Evolutionary conservation across 2,329 filamentous ascomycete genomes (phyloP), one percentile per base, ranked within the genome.

Genomic region (Aureobasidium musti): DNA sequence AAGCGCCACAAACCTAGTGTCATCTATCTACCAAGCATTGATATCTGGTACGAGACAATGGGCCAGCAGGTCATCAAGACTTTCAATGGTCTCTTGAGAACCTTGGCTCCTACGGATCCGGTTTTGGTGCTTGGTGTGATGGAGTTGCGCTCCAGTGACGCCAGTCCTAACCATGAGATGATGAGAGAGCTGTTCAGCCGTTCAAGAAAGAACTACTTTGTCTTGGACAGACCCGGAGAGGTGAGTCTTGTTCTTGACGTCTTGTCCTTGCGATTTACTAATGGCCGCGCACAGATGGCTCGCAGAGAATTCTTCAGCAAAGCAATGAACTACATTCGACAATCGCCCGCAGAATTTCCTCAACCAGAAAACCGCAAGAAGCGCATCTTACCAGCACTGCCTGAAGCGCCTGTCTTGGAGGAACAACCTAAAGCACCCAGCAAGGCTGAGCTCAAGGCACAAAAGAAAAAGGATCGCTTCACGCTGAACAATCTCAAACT

Each of bases 1-100:
- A 91, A 94, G 77, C 88, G 93, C 43, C 92, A 97, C 76, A 97
- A 97, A 77, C 95, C 95, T 0, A 96, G 92, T 75, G 91, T 98
- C 43, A 95, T 99, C 61, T 98, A 93, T 77, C 90, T 99, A 50
- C 94, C 95, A 2, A 89, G 92, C 71, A 86, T 98, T 57, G 91
- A 97, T 71, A 85, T 89, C 8, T 99, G 95, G 95, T 94, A 92
- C 74, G 79, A 85, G 14, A 88, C 90, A 0, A 80, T 92, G 45
- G 86, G 89, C 2, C 79, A 80, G 14, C 75, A 82, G 17, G 85
- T 86, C 5, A 86, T 96, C 65, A 88, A 89, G 39, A 95, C 92
- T 0, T 97, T 99, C 77, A 83, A 89, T 68, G 89, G 91, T 10
- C 87, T 98, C 77, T 79, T 99, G 41, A 87, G 88, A 70, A 90